Evolutionary conservation across 1,284 basidiomycete genomes (phyloP).

Genomic region (Heterobasidion occidentale): DNA sequence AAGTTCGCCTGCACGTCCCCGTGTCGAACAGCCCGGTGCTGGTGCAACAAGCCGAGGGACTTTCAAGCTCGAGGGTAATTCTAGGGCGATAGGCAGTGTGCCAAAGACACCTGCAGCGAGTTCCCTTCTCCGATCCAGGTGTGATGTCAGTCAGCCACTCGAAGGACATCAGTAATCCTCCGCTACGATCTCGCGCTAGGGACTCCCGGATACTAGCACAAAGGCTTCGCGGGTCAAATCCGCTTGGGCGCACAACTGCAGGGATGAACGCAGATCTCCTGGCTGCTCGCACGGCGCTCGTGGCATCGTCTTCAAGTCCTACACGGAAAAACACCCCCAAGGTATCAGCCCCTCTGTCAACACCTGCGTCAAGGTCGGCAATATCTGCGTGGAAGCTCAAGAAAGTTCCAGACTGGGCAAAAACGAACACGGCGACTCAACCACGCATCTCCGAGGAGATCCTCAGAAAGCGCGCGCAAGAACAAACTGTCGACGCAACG

Average conservation of each 20-base stretch:
- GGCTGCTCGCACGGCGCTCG: slow-evolving; percentile 9
- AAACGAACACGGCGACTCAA: slow-evolving; percentile 50
- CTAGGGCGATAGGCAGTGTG: no score
- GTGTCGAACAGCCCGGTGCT: neutral
- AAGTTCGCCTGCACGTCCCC: slow-evolving; percentile 13
- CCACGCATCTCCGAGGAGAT: slow-evolving; percentile 52
- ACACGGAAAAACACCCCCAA: neutral
- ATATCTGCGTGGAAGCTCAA: neutral
- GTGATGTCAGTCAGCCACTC: no score
- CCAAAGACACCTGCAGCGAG: no score
- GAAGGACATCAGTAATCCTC: no score
- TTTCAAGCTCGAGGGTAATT: no score
- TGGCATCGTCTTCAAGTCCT: slow-evolving; percentile 5
- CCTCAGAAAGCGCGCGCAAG: slow-evolving; percentile 8
- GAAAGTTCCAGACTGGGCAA: slow-evolving; percentile 59
- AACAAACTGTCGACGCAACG: slow-evolving; percentile 1
- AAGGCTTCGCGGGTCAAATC: no score
- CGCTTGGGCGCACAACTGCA: neutral
- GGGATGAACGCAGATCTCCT: slow-evolving; percentile 8
- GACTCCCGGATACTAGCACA: no score
- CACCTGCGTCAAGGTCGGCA: neutral
- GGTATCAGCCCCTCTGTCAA: neutral
- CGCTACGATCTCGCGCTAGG: no score
- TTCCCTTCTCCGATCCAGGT: no score
- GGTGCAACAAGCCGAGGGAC: no score